A percentile compares a stretch with the other conserved stretches of the same genome.
phyloP scores from a whole-genome alignment of 2,329 filamentous ascomycete genomes.

The Graphilbum sp. region DNA sequence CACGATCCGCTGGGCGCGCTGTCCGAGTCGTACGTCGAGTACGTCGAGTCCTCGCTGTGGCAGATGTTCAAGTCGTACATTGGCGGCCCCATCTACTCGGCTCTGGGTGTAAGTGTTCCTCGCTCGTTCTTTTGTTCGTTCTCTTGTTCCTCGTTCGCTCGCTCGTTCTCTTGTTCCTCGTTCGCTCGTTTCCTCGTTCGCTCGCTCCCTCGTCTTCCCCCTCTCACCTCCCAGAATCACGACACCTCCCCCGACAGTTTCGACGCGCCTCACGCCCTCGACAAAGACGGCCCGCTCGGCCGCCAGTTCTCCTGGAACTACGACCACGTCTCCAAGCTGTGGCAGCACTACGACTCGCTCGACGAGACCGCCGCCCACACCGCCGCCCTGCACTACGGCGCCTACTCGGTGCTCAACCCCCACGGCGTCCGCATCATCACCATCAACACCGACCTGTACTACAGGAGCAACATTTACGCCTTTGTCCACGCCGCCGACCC shows the following conservation, averaged over 20 bases:
- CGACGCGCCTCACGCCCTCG: slow-evolving; percentile 31
- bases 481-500: slow-evolving; percentile 31
- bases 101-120: slow-evolving; percentile 22
- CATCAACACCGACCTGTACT: slow-evolving; percentile 43
- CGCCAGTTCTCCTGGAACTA: slow-evolving; percentile 39
- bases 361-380: slow-evolving; percentile 19
- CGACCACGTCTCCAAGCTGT: slow-evolving; percentile 26
- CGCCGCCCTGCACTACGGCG: slow-evolving; percentile 29
- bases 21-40: slow-evolving; percentile 34
- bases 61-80: slow-evolving; percentile 39
- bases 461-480: slow-evolving; percentile 39
- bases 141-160: neutral
- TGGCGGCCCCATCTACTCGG: slow-evolving; percentile 36
- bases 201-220: too few species aligned
- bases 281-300: slow-evolving; percentile 22
- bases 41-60: slow-evolving; percentile 34
- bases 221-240: slow-evolving; percentile 37
- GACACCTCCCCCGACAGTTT: slow-evolving; percentile 36
- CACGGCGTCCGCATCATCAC: slow-evolving; percentile 39
- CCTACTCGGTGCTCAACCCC: slow-evolving; percentile 28
- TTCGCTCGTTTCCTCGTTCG: too few species aligned
- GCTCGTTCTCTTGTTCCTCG: neutral
- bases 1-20: slow-evolving; percentile 35
- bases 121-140: neutral
- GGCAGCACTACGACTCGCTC: slow-evolving; percentile 34